Evolutionary conservation across 495 filamentous ascomycete species (phyloP), one percentile per base, ranked within the genome.

Genomic region (Tetracladium marchalianum): DNA sequence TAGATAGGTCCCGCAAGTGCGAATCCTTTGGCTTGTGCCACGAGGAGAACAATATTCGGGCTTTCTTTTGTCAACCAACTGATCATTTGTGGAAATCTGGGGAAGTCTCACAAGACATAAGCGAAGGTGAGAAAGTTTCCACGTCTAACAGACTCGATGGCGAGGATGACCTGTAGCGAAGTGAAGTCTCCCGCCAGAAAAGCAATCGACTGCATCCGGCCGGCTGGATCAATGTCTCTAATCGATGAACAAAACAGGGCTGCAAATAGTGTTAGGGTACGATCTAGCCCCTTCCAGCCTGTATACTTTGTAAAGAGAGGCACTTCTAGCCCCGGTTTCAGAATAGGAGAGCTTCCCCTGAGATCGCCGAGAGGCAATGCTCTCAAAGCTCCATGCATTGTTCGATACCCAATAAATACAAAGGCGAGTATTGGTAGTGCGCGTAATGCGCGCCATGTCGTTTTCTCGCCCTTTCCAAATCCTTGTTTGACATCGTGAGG

Each of bases 1-100:
- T 66, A 69, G 2, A 69, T 42, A 9, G 69, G 67, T 15, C 55
- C 59, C 27, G 69, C 50, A 9, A 62, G 38, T 16, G 54, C 66
- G 15, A 63, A 59, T 24, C 64, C 63, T 12, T 51, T 42, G 12
- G 54, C 45, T 46, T 69, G 66, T 50, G 59, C 63, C 27, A 58
- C 22, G 13, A 66, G 27, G 0, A 49, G 54, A 41, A 65, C 54
- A 11, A 64, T 37, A 11, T 51, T 51, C 15, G 59, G 53, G 10
- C 60, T 65, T 47, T 3, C 4, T 11, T 16, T 2, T 24, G 48
- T 55, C 18, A 50, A 36, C 17, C 17, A 34, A 13, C 35, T 13
- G 11, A 27, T 11, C 1, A 31, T 41, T 3, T 13, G n/a, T 15
- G 6, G 13, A 16, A 41, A 16, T 43, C 8, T 9, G 2, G 12